Conservation (phyloP, 352 stramenopile genomes). For the Phytophthora hibernalis region DNA sequence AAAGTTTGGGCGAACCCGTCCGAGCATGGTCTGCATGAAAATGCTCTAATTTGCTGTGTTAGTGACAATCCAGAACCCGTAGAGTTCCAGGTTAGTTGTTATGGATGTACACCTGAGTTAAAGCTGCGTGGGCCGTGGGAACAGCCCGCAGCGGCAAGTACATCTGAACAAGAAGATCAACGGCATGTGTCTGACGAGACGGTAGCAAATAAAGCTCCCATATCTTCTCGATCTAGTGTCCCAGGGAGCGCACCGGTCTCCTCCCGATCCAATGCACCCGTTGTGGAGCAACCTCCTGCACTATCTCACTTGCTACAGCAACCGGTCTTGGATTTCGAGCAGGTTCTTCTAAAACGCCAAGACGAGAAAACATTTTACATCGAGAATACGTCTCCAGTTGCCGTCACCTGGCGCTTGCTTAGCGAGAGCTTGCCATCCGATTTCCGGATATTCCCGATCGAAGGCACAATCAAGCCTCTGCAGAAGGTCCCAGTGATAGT, state of each 20-base stretch:
- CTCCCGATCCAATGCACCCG: slow-evolving; percentile 27
- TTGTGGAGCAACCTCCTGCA: background rate
- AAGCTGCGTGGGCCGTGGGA: slow-evolving; percentile 89
- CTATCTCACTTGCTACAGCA: slow-evolving; percentile 7
- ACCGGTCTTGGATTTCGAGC: slow-evolving; percentile 90
- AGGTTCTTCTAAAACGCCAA: slow-evolving; percentile 88
- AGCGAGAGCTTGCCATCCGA: slow-evolving; percentile 47
- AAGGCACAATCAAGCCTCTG: slow-evolving; percentile 80
- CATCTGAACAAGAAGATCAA: slow-evolving; percentile 48
- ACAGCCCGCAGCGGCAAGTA: slow-evolving; percentile 59
- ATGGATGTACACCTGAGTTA: slow-evolving; percentile 83
- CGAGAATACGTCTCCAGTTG: slow-evolving; percentile 82
- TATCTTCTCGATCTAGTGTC: slow-evolving; percentile 29
- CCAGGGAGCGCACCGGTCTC: slow-evolving; percentile 22
- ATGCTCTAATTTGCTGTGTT: slow-evolving; percentile 90
- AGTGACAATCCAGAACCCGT: slow-evolving; percentile 91
- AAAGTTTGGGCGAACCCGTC: slow-evolving; percentile 91
- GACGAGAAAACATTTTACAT: slow-evolving; percentile 91
- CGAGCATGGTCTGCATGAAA: slow-evolving; percentile 65
- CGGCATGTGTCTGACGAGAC: slow-evolving; percentile 9
- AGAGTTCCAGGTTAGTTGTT: slow-evolving; percentile 88
- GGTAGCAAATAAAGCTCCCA: slow-evolving; percentile 16
- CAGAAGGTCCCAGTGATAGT: slow-evolving; percentile 70
- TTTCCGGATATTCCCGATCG: slow-evolving; percentile 77
- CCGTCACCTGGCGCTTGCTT: slow-evolving; percentile 74